Evolutionary conservation across 1,139 yeast genomes (phyloP).

Genomic region (Candida freyschussii): DNA sequence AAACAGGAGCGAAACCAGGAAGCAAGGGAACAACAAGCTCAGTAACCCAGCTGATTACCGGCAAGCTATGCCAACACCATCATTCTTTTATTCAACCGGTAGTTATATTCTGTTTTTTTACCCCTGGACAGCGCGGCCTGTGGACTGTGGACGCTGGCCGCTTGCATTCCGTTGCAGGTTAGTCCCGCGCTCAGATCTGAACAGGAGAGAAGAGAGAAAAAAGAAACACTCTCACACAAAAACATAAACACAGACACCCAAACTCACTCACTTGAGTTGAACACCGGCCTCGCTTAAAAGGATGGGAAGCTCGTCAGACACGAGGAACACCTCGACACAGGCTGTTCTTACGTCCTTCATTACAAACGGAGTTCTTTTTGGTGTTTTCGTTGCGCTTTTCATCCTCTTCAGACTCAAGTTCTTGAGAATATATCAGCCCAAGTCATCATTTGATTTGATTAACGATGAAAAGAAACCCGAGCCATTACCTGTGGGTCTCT

Average conservation of each 20-base stretch:
- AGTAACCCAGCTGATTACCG: no score
- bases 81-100: no score
- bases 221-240: not conserved
- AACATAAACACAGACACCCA: not conserved
- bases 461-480: slow-evolving; percentile 59
- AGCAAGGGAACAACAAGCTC: no score
- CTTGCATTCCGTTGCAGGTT: no score
- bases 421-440: slow-evolving; percentile 65
- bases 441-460: slow-evolving; percentile 52
- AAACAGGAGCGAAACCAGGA: no score
- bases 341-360: slow-evolving; percentile 59
- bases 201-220: not conserved
- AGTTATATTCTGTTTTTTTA: no score
- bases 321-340: slow-evolving; percentile 48
- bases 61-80: no score
- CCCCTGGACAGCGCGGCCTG: no score
- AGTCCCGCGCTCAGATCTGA: not conserved
- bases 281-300: no score
- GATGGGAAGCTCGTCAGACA: slow-evolving; percentile 16
- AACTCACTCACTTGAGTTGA: not conserved
- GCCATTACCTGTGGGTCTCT: slow-evolving; percentile 56
- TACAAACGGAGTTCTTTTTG: slow-evolving; percentile 51
- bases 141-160: no score
- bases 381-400: slow-evolving; percentile 49
- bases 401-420: slow-evolving; percentile 49